These are phyloP conservation scores for Panaeolus papilionaceus DNA, from an alignment of 768 basidiomycete species.

Conservation along the genomic window DNA sequence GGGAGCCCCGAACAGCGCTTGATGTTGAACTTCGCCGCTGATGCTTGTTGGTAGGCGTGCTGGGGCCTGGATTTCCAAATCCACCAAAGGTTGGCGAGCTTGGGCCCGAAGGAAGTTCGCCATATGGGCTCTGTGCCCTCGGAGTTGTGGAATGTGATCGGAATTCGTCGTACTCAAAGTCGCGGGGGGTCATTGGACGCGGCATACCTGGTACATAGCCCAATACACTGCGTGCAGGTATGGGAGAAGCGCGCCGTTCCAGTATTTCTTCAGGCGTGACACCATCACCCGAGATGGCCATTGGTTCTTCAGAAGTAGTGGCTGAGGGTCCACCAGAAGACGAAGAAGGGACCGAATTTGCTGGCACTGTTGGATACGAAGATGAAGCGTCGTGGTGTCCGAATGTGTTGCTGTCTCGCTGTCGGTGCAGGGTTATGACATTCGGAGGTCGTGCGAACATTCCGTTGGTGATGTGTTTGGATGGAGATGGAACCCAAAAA, in stretches of 20 bases:
- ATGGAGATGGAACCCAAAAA: constrained; percentile 16
- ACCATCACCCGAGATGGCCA: constrained; percentile 74
- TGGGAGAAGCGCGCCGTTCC: constrained; percentile 62
- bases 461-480: constrained; percentile 10
- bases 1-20: neutral
- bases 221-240: constrained; percentile 69
- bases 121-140: constrained; percentile 73
- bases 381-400: constrained; percentile 35
- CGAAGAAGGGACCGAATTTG: neutral
- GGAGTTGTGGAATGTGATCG: constrained; percentile 79
- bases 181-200: constrained; percentile 89
- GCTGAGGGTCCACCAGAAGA: neutral
- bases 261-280: constrained; percentile 54
- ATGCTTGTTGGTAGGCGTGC: constrained; percentile 39
- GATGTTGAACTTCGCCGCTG: constrained; percentile 61
- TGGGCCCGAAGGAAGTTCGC: constrained; percentile 40
- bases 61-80: constrained; percentile 13
- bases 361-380: constrained; percentile 55
- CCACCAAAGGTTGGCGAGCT: constrained; percentile 25
- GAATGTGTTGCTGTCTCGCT: constrained; percentile 44
- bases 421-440: constrained; percentile 22
- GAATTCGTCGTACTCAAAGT: constrained; percentile 70
- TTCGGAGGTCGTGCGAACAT: constrained; percentile 17
- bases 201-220: constrained; percentile 93
- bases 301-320: constrained; percentile 28